phyloP scores from a whole-genome alignment of 768 basidiomycete genomes.

The Serpula lacrymans region DNA sequence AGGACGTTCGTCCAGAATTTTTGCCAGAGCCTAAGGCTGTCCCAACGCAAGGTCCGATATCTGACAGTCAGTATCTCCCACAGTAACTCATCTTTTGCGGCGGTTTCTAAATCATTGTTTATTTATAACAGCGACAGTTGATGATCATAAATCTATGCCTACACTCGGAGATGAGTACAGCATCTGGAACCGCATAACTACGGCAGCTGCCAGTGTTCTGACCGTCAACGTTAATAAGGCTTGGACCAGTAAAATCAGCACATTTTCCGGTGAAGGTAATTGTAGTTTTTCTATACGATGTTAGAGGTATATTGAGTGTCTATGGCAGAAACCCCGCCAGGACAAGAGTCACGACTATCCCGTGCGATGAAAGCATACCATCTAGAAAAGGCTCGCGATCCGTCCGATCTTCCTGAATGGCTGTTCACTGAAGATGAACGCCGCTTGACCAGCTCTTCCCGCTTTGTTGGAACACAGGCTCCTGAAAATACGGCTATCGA shows the following conservation, averaged over 20 bases:
- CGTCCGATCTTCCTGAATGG: conserved; percentile 61
- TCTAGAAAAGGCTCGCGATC: conserved; percentile 53
- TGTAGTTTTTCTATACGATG: conserved; percentile 1
- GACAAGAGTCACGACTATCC: conserved; percentile 56
- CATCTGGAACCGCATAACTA: conserved; percentile 57
- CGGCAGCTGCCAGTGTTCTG: conserved; percentile 44
- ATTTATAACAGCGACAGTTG: conserved; percentile 1
- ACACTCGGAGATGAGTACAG: conserved; percentile 37
- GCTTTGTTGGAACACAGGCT: conserved; percentile 4
- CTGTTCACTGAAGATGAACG: conserved; percentile 60
- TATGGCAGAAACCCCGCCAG: conserved; percentile 44
- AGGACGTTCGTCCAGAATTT: too few relatives aligned
- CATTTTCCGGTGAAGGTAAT: conserved; percentile 44
- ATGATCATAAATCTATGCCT: not conserved
- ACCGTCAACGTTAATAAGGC: conserved; percentile 58
- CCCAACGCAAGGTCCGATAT: too few relatives aligned
- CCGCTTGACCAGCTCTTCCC: conserved; percentile 18
- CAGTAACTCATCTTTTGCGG: conserved; percentile 9
- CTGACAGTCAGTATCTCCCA: conserved; percentile 7
- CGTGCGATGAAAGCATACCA: conserved; percentile 70
- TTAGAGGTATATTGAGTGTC: not conserved
- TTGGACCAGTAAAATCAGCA: conserved; percentile 44
- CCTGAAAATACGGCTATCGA: conserved; percentile 6
- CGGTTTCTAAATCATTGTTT: not conserved
- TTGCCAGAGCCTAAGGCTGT: too few relatives aligned